Evolutionary conservation across 2,329 filamentous ascomycete species (phyloP).

Genomic region (Rutstroemia sp.): DNA sequence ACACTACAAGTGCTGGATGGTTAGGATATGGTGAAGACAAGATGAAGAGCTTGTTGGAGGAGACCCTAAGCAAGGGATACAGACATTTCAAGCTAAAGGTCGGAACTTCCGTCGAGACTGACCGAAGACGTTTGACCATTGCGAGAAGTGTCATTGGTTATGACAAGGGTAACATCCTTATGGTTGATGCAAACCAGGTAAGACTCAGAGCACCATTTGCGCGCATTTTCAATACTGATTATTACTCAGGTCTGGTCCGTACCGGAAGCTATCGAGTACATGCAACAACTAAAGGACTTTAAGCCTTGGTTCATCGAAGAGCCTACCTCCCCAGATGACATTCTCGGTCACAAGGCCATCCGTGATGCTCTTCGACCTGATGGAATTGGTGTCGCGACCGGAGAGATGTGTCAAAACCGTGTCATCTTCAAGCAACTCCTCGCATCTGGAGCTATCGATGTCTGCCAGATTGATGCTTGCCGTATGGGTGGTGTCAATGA

Average conservation of each 20-base stretch:
- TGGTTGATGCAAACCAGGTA: slow-evolving; percentile 89
- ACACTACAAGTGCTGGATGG: slow-evolving; percentile 88
- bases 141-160: slow-evolving; percentile 75
- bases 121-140: slow-evolving; percentile 62
- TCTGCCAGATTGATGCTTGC: slow-evolving; percentile 87
- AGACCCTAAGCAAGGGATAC: slow-evolving; percentile 73
- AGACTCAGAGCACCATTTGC: slow-evolving; percentile 10
- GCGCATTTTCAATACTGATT: background rate
- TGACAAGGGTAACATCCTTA: slow-evolving; percentile 65
- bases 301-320: slow-evolving; percentile 94
- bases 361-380: slow-evolving; percentile 69
- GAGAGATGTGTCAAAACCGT: slow-evolving; percentile 93
- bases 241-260: slow-evolving; percentile 65
- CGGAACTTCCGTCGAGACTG: slow-evolving; percentile 63
- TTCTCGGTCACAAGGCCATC: slow-evolving; percentile 80
- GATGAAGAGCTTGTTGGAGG: slow-evolving; percentile 66
- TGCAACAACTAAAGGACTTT: slow-evolving; percentile 74
- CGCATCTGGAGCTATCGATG: slow-evolving; percentile 70
- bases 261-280: slow-evolving; percentile 80
- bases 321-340: slow-evolving; percentile 83
- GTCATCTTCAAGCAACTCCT: slow-evolving; percentile 92
- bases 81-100: slow-evolving; percentile 89
- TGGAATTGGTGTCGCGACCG: slow-evolving; percentile 78
- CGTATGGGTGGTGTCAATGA: slow-evolving; percentile 87
- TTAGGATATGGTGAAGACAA: slow-evolving; percentile 85